phyloP scores from a whole-genome alignment of 495 filamentous ascomycete genomes.

The Polyplosphaeria fusca region DNA sequence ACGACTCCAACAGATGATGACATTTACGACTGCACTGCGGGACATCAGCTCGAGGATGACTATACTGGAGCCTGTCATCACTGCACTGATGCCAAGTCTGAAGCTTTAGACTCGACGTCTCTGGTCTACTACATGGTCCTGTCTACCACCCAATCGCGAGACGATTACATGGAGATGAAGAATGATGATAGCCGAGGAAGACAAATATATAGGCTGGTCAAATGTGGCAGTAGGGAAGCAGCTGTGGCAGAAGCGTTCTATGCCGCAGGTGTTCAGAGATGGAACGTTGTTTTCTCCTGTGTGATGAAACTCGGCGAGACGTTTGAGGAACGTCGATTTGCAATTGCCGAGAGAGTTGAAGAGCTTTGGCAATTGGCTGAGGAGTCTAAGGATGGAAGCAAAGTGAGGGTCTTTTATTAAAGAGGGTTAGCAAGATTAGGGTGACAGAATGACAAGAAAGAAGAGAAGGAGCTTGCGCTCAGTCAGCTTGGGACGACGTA shows the following conservation, averaged over 20 bases:
- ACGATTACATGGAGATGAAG: background rate
- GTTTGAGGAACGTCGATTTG: constrained; percentile 1
- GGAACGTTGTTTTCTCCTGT: constrained; percentile 25
- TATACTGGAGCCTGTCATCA: constrained; percentile 20
- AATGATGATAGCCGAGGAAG: constrained; percentile 15
- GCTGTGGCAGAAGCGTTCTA: constrained; percentile 26
- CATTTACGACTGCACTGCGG: constrained; percentile 23
- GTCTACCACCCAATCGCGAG: constrained; percentile 15
- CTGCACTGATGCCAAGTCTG: constrained; percentile 27
- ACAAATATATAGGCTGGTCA: constrained; percentile 28
- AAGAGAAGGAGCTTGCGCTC: too few species aligned
- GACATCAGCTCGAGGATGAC: constrained; percentile 8
- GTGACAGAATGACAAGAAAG: background rate
- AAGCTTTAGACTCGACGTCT: constrained; percentile 15
- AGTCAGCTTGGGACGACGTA: too few species aligned
- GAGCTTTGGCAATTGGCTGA: constrained; percentile 24
- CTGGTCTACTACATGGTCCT: constrained; percentile 25
- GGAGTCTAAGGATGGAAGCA: background rate
- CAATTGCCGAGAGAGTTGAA: constrained; percentile 7
- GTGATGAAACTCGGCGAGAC: constrained; percentile 23
- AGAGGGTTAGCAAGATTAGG: background rate
- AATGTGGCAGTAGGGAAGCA: constrained; percentile 28
- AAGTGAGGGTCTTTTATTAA: constrained; percentile 17
- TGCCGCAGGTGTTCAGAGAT: constrained; percentile 22
- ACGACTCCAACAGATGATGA: constrained; percentile 28